Evolutionary conservation across 768 basidiomycete genomes (phyloP).

Genomic region (Hydnomerulius pinastri): DNA sequence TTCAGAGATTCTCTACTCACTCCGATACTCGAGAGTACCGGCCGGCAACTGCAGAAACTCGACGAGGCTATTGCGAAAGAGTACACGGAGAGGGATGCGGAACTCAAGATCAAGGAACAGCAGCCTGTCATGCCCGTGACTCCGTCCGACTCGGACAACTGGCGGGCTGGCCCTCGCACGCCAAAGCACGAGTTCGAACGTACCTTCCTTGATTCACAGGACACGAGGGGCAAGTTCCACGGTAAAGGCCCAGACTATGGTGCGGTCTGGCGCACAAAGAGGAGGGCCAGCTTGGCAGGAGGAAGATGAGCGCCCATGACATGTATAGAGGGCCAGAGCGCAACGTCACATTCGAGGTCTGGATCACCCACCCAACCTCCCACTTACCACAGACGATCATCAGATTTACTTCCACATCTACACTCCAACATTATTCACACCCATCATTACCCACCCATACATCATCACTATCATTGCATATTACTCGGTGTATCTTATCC

Average conservation of each 20-base stretch:
- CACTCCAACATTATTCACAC: not conserved
- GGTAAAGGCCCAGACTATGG: not conserved
- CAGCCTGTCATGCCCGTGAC: not conserved
- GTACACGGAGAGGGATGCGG: not conserved
- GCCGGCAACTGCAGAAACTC: not conserved
- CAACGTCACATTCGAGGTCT: no score
- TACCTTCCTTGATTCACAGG: not conserved
- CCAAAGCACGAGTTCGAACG: not conserved
- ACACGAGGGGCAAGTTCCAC: not conserved
- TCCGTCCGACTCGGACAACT: not conserved
- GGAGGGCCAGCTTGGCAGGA: not conserved
- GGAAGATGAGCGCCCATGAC: not conserved
- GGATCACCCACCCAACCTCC: not conserved
- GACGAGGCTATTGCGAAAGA: not conserved
- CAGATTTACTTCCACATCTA: no score
- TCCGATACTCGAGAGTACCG: constrained; percentile 1
- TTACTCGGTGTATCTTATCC: no score
- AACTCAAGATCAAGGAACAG: not conserved
- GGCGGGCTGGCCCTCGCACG: not conserved
- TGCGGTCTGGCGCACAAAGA: not conserved
- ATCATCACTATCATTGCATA: no score
- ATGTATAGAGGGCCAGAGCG: no score
- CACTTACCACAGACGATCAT: no score
- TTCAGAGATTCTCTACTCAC: not conserved
- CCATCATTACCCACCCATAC: no score